A percentile compares a stretch with the other conserved stretches of the same genome.
Evolutionary conservation across 352 stramenopile genomes (phyloP).

Genomic region (Phytophthora podocarpi): DNA sequence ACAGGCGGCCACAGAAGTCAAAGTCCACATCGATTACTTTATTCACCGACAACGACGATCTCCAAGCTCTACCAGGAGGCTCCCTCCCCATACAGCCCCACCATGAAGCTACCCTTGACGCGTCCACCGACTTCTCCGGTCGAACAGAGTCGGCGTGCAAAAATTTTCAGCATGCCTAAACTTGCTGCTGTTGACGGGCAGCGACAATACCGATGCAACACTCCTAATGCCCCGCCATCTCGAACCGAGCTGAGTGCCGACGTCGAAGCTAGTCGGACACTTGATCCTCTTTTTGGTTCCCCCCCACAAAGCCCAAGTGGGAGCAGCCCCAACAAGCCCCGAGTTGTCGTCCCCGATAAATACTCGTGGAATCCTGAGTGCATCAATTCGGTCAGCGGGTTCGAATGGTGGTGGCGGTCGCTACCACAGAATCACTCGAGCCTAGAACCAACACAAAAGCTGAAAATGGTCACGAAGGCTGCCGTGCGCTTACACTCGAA

Average conservation of each 20-base stretch:
- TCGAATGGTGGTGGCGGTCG: slow-evolving; percentile 85
- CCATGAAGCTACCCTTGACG: slow-evolving; percentile 47
- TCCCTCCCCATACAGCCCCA: slow-evolving; percentile 56
- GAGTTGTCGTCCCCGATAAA: slow-evolving; percentile 53
- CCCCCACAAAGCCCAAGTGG: slow-evolving; percentile 40
- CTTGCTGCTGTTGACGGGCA: slow-evolving; percentile 56
- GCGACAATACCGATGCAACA: slow-evolving; percentile 50
- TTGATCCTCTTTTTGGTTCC: slow-evolving; percentile 38
- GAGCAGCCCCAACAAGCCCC: slow-evolving; percentile 36
- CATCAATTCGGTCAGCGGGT: slow-evolving; percentile 78
- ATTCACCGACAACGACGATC: slow-evolving; percentile 65
- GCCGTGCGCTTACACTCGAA: slow-evolving; percentile 68
- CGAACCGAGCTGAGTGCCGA: slow-evolving; percentile 7
- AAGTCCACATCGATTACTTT: slow-evolving; percentile 32
- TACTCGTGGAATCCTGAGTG: slow-evolving; percentile 76
- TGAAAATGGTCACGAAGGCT: slow-evolving; percentile 85
- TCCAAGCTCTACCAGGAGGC: slow-evolving; percentile 56
- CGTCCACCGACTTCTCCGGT: slow-evolving; percentile 47
- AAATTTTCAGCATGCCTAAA: slow-evolving; percentile 73
- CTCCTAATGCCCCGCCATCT: slow-evolving; percentile 48
- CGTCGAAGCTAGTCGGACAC: not conserved
- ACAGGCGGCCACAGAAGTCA: slow-evolving; percentile 11
- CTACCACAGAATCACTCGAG: slow-evolving; percentile 63
- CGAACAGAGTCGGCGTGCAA: slow-evolving; percentile 50
- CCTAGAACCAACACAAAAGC: slow-evolving; percentile 69